phyloP scores from a whole-genome alignment of 2,329 filamentous ascomycete species.

The Colletotrichum phormii region DNA sequence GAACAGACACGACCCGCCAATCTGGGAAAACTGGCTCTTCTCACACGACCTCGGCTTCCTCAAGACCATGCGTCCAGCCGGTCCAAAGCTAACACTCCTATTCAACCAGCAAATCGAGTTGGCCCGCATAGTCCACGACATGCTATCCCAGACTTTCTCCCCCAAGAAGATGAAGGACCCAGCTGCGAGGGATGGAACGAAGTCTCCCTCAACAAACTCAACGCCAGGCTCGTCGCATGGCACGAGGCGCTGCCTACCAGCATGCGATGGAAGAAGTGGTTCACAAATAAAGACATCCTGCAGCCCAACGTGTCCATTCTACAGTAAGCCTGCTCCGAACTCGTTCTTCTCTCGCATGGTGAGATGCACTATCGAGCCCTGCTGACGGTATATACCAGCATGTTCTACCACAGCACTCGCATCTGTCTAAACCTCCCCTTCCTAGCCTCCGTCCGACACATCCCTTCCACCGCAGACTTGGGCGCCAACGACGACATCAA shows the following conservation, averaged over 20 bases:
- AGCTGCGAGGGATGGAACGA: constrained; percentile 3
- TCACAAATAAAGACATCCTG: constrained; percentile 21
- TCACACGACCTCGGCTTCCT: constrained; percentile 38
- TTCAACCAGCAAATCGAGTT: constrained; percentile 40
- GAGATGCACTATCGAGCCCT: no score
- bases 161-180: constrained; percentile 15
- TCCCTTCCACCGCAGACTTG: not conserved
- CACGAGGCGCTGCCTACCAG: constrained; percentile 16
- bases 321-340: not conserved
- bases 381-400: not conserved
- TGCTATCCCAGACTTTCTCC: constrained; percentile 33
- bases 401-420: constrained; percentile 18
- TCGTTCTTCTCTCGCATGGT: not conserved
- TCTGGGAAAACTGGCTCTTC: constrained; percentile 25
- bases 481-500: not conserved
- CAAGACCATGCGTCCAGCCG: constrained; percentile 38
- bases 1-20: constrained; percentile 6
- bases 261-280: constrained; percentile 31
- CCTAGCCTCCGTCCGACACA: constrained; percentile 10
- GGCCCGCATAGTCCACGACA: constrained; percentile 38
- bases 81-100: constrained; percentile 34
- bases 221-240: constrained; percentile 19
- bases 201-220: constrained; percentile 8
- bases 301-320: constrained; percentile 15
- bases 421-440: constrained; percentile 29